Conservation (phyloP, 2,329 filamentous ascomycete genomes). For the Podosphaera fusca region DNA sequence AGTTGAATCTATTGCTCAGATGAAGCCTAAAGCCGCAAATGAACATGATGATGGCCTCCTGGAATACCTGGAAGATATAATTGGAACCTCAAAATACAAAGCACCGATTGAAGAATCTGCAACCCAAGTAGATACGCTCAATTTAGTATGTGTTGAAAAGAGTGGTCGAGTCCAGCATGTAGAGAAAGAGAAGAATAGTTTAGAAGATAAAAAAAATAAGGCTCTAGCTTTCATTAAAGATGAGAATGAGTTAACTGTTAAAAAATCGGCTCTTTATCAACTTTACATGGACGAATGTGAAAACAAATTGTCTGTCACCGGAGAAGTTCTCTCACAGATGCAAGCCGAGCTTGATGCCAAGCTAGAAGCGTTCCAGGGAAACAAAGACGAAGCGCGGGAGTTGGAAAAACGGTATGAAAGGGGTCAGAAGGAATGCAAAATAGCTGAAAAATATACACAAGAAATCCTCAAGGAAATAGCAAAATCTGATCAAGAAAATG, state of each 20-base stretch:
- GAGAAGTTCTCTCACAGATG: slow-evolving; percentile 79
- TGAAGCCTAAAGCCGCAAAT: slow-evolving; percentile 89
- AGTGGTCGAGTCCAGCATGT: slow-evolving; percentile 89
- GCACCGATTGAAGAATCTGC: slow-evolving; percentile 87
- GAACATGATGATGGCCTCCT: slow-evolving; percentile 92
- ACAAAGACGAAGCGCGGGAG: slow-evolving; percentile 71
- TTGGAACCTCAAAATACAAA: slow-evolving; percentile 97
- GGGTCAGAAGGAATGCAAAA: slow-evolving; percentile 63
- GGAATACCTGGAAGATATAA: slow-evolving; percentile 95
- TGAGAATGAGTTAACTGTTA: slow-evolving; percentile 76
- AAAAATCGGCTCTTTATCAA: slow-evolving; percentile 83
- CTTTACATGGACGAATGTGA: slow-evolving; percentile 72
- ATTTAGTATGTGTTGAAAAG: slow-evolving; percentile 89
- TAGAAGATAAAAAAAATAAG: slow-evolving; percentile 94
- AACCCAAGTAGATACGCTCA: slow-evolving; percentile 69
- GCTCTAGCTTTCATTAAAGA: slow-evolving; percentile 73
- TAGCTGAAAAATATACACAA: slow-evolving; percentile 62
- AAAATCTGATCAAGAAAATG: slow-evolving; percentile 84
- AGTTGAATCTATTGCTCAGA: slow-evolving; percentile 95
- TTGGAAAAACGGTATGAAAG: slow-evolving; percentile 67
- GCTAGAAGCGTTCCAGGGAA: slow-evolving; percentile 75
- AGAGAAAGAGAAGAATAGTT: slow-evolving; percentile 79
- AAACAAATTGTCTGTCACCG: slow-evolving; percentile 69
- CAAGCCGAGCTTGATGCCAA: slow-evolving; percentile 70
- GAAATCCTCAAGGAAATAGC: slow-evolving; percentile 64